A percentile compares a stretch with the other conserved stretches of the same genome.
Conservation (phyloP, 192 early-diverging fungal species). For the Coemansia sp. region DNA sequence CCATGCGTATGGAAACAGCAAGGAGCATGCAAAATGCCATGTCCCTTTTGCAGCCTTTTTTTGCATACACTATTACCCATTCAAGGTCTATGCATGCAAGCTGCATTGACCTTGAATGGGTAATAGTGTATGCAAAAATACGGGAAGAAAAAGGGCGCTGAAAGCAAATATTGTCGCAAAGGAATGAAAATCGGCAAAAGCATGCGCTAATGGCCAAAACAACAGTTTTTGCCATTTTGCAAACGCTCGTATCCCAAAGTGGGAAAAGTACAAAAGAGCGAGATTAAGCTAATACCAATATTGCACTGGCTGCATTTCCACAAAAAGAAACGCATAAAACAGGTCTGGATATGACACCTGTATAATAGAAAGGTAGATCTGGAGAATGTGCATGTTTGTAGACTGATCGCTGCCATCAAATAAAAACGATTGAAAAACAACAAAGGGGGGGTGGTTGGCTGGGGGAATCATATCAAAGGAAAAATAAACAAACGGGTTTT, state of each 20-base stretch:
- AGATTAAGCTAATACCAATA: background rate
- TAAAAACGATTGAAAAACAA: background rate
- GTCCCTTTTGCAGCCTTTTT: background rate
- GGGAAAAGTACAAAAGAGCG: background rate
- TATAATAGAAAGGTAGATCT: background rate
- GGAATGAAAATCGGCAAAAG: slow-evolving; percentile 1
- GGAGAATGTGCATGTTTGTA: background rate
- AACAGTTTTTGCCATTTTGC: background rate
- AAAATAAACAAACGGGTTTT: slow-evolving; percentile 4
- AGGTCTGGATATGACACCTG: background rate
- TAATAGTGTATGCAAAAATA: background rate
- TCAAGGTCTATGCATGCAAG: background rate
- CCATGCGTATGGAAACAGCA: background rate
- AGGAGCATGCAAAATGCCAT: background rate
- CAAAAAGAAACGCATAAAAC: background rate
- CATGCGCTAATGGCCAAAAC: background rate
- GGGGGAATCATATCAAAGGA: background rate
- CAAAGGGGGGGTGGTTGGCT: background rate
- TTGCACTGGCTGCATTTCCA: background rate
- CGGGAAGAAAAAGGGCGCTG: background rate
- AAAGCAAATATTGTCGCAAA: background rate
- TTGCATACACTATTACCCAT: background rate
- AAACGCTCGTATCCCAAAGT: background rate
- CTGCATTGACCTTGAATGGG: no score
- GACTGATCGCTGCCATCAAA: background rate